Base-by-base conservation (phyloP, 352 stramenopile species). In the Pythium sukuiense region DNA sequence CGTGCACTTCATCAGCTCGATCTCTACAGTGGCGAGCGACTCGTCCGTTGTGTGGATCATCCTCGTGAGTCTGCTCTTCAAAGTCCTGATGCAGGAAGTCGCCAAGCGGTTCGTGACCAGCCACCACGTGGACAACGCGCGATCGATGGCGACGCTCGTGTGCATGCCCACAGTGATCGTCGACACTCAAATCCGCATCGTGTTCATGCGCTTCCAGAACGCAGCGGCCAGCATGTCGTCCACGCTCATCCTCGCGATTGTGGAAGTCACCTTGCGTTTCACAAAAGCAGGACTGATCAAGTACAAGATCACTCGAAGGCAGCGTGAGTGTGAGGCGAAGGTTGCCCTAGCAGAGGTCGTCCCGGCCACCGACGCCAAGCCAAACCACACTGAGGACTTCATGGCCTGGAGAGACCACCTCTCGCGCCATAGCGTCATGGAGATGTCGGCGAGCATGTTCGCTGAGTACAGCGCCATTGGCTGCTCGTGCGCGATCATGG, bases 391-490 rank as follows among this genome's bases (percentile, higher is more conserved):
- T 11, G n/a, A 49, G 13, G 11, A 24, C 3, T 49, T 49, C 14
- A 12, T 9, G 52, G 32, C 27, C 20, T 74, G 65, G 66, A 35
- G 57, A 33, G 33, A 27, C 0, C 77, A 78, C 29, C 20, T 81
- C 49, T 20, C 65, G 11, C 59, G 61, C 16, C 63, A 71, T 18
- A 67, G 80, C 27, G 56, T 58, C 1, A 63, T 56, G 1, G 74
- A 82, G 39, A 55, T 79, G n/a, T 74, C 68, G 6, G 72, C 69
- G 8, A 71, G 76, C 59, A 83, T 83, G 75, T 81, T 77, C 56
- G 73, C 71, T n/a, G 77, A 85, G 39, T 85, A 81, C 52, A 55
- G 81, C 16, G 75, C 73, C 5, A 77, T 85, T 54, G 68, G 73
- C 27, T 83, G 73, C 52, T 81, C 73, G 2, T 74, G 67, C 29